Evolutionary conservation across 352 stramenopile genomes (phyloP), one percentile per base, ranked within the genome.

Genomic region (Lagenidium giganteum): DNA sequence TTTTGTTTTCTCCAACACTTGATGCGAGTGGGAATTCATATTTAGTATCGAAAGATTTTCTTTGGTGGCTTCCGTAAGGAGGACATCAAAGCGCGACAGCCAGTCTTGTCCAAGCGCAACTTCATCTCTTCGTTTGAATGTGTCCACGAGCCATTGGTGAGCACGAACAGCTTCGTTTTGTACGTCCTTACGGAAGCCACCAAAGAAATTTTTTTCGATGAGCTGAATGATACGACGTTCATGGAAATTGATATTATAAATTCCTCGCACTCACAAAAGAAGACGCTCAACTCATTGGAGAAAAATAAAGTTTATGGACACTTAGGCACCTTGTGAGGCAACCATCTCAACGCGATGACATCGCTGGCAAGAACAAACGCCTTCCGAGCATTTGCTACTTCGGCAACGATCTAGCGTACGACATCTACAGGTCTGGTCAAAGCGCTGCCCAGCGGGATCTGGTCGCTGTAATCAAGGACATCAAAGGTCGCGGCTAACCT

Each of bases 321-420:
- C n/a, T n/a, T n/a, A n/a, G n/a, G n/a, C n/a, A n/a, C n/a, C n/a
- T n/a, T n/a, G n/a, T n/a, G n/a, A n/a, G n/a, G n/a, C n/a, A n/a
- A n/a, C n/a, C n/a, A n/a, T n/a, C n/a, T n/a, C n/a, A n/a, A n/a
- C n/a, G n/a, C n/a, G n/a, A n/a, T n/a, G n/a, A n/a, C n/a, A n/a
- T n/a, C n/a, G n/a, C n/a, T n/a, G n/a, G n/a, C n/a, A n/a, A n/a
- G n/a, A n/a, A n/a, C n/a, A n/a, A n/a, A n/a, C n/a, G n/a, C n/a
- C n/a, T n/a, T n/a, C n/a, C n/a, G n/a, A n/a, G n/a, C n/a, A 62
- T 82, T 25, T 77, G 67, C 54, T 82, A 76, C 46, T 71, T 82
- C 45, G 65, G 69, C 3, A 61, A 82, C 42, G 65, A 82, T 32
- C 33, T 77, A 7, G 30, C 76, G 45, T 64, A 78, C 20, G 65